These are phyloP conservation scores for Diphasiastrum complanatum DNA, from an alignment of 83 land plant species.

Conservation along the genomic window DNA sequence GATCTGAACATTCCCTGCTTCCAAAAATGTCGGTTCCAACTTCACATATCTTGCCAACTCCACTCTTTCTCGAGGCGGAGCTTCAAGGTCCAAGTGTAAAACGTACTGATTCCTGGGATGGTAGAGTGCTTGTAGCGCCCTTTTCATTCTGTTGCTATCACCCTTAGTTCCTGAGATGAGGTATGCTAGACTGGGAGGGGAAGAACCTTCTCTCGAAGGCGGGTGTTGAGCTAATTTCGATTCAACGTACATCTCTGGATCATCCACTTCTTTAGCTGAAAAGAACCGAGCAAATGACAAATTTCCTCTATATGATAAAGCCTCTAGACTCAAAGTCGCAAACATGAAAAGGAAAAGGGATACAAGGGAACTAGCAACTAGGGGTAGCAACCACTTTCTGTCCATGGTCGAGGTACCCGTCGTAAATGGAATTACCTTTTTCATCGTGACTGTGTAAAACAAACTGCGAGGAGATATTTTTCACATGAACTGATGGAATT, in stretches of 20 bases:
- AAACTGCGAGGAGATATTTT: no score
- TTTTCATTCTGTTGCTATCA: constrained; percentile 59
- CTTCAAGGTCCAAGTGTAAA: constrained; percentile 69
- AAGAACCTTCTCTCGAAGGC: not conserved
- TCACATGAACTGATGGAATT: no score
- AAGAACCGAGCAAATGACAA: constrained; percentile 15
- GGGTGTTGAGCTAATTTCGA: constrained; percentile 24
- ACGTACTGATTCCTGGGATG: constrained; percentile 74
- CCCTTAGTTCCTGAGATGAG: constrained; percentile 61
- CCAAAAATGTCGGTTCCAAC: constrained; percentile 44
- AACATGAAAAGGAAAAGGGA: constrained; percentile 35
- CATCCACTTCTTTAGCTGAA: constrained; percentile 22
- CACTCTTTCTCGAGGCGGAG: constrained; percentile 65
- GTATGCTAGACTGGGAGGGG: not conserved
- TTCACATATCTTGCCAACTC: constrained; percentile 52
- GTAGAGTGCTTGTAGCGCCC: constrained; percentile 63
- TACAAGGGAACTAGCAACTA: constrained; percentile 41
- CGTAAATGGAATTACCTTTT: no score
- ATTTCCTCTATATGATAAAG: constrained; percentile 21
- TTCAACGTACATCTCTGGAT: constrained; percentile 36
- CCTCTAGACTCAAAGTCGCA: constrained; percentile 23
- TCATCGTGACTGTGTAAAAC: no score
- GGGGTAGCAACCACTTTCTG: constrained; percentile 53
- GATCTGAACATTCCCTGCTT: constrained; percentile 59
- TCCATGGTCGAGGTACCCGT: constrained; percentile 45